A percentile compares a stretch with the other conserved stretches of the same genome.
Conservation (phyloP, 768 basidiomycete genomes). For the Collybiopsis confluens region DNA sequence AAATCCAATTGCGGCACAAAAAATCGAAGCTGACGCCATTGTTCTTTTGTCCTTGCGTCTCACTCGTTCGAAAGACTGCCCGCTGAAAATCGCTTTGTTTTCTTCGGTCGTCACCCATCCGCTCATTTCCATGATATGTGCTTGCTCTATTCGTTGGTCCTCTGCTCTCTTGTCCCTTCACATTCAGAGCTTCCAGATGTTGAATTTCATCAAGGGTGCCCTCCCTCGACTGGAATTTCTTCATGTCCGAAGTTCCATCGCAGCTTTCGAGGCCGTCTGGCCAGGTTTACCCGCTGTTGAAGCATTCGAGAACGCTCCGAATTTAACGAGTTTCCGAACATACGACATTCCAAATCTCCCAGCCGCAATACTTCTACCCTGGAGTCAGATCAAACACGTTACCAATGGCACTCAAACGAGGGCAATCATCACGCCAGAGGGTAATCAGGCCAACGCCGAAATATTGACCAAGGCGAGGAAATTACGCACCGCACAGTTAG, state of each 20-base stretch:
- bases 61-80: slow-evolving; percentile 1
- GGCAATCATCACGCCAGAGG: background rate
- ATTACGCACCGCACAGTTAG: background rate
- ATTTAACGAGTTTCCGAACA: background rate
- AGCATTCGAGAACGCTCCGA: background rate
- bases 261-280: background rate
- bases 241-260: background rate
- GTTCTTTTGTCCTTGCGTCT: background rate
- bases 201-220: background rate
- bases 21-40: background rate
- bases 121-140: background rate
- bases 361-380: background rate
- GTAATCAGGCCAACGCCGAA: background rate
- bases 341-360: background rate
- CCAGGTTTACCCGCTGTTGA: background rate
- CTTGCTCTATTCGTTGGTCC: background rate
- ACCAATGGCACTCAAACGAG: background rate
- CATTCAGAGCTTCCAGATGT: background rate
- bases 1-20: background rate
- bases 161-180: background rate
- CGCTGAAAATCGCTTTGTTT: background rate
- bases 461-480: background rate
- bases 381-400: background rate
- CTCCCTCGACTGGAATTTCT: background rate
- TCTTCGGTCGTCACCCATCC: background rate